Evolutionary conservation across 345 rosid species (phyloP).

Genomic region (Excoecaria agallocha): DNA sequence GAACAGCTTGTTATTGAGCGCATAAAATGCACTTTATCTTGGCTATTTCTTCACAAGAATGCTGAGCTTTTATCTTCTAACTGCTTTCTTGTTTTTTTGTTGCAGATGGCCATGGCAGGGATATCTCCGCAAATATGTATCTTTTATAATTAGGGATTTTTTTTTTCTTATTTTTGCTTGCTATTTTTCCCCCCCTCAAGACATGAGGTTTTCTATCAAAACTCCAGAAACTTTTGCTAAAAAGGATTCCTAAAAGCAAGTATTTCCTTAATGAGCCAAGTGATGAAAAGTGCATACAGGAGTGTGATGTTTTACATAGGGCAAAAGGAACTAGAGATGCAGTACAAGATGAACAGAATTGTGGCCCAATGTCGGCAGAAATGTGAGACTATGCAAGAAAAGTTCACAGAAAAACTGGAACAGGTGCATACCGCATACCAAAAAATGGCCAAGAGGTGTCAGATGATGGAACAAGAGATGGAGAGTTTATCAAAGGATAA

Average conservation of each 20-base stretch:
- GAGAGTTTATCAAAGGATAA: conserved; percentile 84
- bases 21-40: background rate
- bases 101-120: conserved; percentile 95
- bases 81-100: conserved; percentile 11
- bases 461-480: conserved; percentile 89
- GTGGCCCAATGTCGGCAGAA: conserved; percentile 83
- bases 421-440: conserved; percentile 88
- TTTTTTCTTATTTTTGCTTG: background rate
- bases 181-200: background rate
- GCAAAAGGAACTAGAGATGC: conserved; percentile 94
- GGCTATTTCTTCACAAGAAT: conserved; percentile 10
- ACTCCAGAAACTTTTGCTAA: background rate
- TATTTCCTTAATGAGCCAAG: conserved; percentile 51
- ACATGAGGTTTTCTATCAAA: conserved; percentile 2
- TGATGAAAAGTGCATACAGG: conserved; percentile 92
- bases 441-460: conserved; percentile 81
- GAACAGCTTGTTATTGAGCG: background rate
- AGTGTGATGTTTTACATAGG: conserved; percentile 82
- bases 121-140: conserved; percentile 92
- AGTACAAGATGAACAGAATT: conserved; percentile 79
- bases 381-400: conserved; percentile 87
- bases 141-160: conserved; percentile 25
- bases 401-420: conserved; percentile 84
- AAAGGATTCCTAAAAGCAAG: conserved; percentile 11
- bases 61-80: conserved; percentile 9